A percentile compares a stretch with the other conserved stretches of the same genome.
Evolutionary conservation across 345 rosid species (phyloP).

Genomic region (Acer negundo): DNA sequence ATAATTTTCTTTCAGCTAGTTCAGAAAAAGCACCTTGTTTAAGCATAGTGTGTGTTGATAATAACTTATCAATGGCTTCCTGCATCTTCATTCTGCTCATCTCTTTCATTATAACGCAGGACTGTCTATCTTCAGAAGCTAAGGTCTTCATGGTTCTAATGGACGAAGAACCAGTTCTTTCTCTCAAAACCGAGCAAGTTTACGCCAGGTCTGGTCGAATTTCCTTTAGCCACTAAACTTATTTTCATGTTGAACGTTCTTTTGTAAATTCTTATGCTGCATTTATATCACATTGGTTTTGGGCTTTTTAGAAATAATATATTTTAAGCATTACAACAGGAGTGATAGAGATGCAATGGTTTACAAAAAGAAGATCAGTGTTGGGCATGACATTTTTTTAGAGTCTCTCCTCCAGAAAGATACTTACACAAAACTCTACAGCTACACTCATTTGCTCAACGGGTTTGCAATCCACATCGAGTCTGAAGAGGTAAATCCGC

Average conservation of each 20-base stretch:
- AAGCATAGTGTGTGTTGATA: neutral
- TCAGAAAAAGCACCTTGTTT: neutral
- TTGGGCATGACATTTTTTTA: constrained; percentile 33
- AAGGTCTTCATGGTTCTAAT: constrained; percentile 41
- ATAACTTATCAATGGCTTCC: constrained; percentile 20
- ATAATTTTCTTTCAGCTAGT: neutral
- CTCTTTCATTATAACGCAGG: constrained; percentile 2
- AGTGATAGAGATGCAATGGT: constrained; percentile 17
- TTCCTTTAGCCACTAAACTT: neutral
- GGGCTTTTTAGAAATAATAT: neutral
- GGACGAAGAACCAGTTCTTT: constrained; percentile 35
- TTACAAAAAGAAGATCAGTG: constrained; percentile 31
- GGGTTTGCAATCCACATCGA: constrained; percentile 43
- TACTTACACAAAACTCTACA: constrained; percentile 44
- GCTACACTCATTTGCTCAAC: constrained; percentile 48
- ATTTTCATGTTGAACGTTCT: neutral
- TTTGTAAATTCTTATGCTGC: neutral
- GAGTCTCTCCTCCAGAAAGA: constrained; percentile 31
- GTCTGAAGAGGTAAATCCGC: constrained; percentile 37
- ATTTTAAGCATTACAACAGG: constrained; percentile 1
- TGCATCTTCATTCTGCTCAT: constrained; percentile 14
- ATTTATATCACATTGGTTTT: too few relatives aligned
- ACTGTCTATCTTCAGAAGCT: constrained; percentile 20
- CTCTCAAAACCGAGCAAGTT: constrained; percentile 24
- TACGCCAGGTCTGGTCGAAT: constrained; percentile 16